Evolutionary conservation across 169 alveolate species (phyloP).

Genomic region (Perkinsus marinus): DNA sequence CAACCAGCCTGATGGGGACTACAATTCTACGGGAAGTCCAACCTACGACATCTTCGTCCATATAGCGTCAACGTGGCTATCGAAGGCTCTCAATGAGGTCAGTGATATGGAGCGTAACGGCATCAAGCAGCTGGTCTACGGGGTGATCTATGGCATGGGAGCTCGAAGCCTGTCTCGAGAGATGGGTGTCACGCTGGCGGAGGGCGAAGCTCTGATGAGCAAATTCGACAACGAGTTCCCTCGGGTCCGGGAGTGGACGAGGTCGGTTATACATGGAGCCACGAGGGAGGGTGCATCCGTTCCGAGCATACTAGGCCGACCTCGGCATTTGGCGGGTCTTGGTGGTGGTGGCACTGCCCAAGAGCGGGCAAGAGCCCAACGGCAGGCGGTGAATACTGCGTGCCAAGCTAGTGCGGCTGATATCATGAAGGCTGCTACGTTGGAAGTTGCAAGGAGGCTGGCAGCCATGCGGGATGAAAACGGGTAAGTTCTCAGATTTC

Average conservation of each 20-base stretch:
- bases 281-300: no score
- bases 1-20: background rate
- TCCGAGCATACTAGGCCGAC: no score
- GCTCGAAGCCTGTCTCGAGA: background rate
- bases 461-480: no score
- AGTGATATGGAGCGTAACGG: background rate
- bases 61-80: background rate
- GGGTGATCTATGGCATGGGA: slow-evolving; percentile 1
- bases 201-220: background rate
- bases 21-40: no score
- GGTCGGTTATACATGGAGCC: background rate
- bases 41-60: background rate
- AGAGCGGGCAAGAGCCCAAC: background rate
- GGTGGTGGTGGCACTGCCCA: no score
- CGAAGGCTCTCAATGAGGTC: background rate
- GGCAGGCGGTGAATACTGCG: slow-evolving; percentile 1
- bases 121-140: background rate
- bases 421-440: background rate
- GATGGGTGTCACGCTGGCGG: background rate
- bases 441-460: background rate
- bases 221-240: background rate
- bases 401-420: slow-evolving; percentile 5
- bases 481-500: no score
- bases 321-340: no score
- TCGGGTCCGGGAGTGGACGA: background rate